phyloP scores from a whole-genome alignment of 2,329 filamentous ascomycete genomes.

The Coniella vitis region DNA sequence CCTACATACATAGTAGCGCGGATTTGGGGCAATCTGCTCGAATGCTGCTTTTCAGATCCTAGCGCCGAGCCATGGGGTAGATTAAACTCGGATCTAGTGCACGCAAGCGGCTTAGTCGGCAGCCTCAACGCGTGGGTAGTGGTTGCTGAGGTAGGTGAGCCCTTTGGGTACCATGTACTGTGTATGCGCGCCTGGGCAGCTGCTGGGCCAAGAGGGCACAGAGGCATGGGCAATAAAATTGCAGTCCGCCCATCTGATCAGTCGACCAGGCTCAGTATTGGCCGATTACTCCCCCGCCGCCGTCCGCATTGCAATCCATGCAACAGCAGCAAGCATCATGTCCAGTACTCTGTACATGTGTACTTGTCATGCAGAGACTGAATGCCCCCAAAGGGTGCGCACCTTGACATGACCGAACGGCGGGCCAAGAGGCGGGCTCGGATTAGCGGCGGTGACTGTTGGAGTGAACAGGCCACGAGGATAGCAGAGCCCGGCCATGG shows the following conservation, averaged over 20 bases:
- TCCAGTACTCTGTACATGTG: background rate
- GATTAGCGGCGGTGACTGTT: slow-evolving; percentile 1
- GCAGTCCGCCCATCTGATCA: slow-evolving; percentile 13
- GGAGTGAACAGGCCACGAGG: slow-evolving; percentile 3
- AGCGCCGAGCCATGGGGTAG: slow-evolving; percentile 10
- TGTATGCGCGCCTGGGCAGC: no score
- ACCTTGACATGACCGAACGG: background rate
- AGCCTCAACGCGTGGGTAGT: slow-evolving; percentile 7
- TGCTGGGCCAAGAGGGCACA: background rate
- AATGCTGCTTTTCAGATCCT: slow-evolving; percentile 13
- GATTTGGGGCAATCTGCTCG: slow-evolving; percentile 10
- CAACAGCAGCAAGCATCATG: slow-evolving; percentile 6
- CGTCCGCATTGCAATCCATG: slow-evolving; percentile 14
- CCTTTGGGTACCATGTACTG: background rate
- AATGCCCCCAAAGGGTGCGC: background rate
- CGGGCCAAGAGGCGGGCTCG: slow-evolving; percentile 1
- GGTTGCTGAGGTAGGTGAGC: slow-evolving; percentile 1
- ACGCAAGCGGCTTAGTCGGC: slow-evolving; percentile 7
- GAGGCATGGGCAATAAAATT: slow-evolving; percentile 9
- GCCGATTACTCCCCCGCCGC: background rate
- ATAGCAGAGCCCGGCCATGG: slow-evolving; percentile 2
- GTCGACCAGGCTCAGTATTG: slow-evolving; percentile 12
- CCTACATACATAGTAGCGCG: background rate
- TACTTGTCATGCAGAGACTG: no score
- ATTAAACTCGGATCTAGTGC: slow-evolving; percentile 13